phyloP scores from a whole-genome alignment of 352 stramenopile species.

The Achlya hypogyna region DNA sequence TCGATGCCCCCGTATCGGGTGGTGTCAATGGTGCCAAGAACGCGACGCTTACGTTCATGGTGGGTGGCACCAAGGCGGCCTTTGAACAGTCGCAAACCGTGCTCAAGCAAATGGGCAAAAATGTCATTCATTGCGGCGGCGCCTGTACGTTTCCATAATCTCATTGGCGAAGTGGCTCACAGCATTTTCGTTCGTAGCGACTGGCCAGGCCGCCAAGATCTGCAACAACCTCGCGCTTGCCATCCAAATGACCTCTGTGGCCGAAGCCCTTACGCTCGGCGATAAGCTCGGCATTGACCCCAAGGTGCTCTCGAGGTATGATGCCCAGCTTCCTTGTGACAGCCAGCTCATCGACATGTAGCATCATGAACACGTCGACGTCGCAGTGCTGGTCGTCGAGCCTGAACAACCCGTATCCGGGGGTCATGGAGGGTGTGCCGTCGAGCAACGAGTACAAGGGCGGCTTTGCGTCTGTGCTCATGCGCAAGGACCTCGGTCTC shows the following conservation, averaged over 20 bases:
- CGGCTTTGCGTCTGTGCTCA: conserved; percentile 86
- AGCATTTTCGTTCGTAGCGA: conserved; percentile 28
- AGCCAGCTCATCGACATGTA: conserved; percentile 8
- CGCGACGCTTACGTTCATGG: conserved; percentile 98
- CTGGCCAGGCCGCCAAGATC: conserved; percentile 88
- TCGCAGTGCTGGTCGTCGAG: conserved; percentile 94
- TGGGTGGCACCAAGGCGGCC: conserved; percentile 58
- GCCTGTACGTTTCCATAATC: conserved; percentile 49
- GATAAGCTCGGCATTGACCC: conserved; percentile 92
- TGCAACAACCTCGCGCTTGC: conserved; percentile 98
- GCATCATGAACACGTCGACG: conserved; percentile 96
- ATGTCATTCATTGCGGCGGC: conserved; percentile 88
- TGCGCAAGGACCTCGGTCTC: conserved; percentile 96
- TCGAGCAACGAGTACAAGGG: conserved; percentile 83
- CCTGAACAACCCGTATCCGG: conserved; percentile 94
- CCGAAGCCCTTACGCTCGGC: conserved; percentile 95
- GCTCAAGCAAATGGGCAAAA: conserved; percentile 90
- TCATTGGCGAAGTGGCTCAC: background rate
- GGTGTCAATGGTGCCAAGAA: conserved; percentile 93
- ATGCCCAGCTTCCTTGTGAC: background rate
- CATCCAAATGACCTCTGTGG: conserved; percentile 94
- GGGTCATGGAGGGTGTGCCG: conserved; percentile 83
- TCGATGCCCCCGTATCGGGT: conserved; percentile 95
- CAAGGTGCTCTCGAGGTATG: conserved; percentile 75
- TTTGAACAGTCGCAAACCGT: conserved; percentile 72